Evolutionary conservation across 2,329 filamentous ascomycete species (phyloP).

Genomic region (Trichophyton verrucosum): DNA sequence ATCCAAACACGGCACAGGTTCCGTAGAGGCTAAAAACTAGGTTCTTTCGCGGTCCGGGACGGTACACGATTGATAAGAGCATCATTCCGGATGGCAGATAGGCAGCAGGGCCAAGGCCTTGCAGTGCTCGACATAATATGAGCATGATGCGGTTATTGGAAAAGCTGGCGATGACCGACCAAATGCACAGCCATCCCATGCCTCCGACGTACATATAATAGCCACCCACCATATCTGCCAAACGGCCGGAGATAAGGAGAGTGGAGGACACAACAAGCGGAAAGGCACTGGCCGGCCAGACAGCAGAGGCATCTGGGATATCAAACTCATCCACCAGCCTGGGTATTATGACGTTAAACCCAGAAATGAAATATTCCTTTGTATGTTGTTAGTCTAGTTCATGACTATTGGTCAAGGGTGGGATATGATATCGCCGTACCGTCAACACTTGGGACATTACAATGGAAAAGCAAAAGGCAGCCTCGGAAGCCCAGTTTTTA

Average conservation of each 20-base stretch:
- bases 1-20: slow-evolving; percentile 38
- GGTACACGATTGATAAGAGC: slow-evolving; percentile 51
- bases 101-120: slow-evolving; percentile 61
- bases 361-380: slow-evolving; percentile 63
- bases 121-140: slow-evolving; percentile 59
- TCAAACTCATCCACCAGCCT: slow-evolving; percentile 48
- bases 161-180: slow-evolving; percentile 60
- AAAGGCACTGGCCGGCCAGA: slow-evolving; percentile 43
- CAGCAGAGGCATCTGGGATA: slow-evolving; percentile 53
- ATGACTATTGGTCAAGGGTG: background rate
- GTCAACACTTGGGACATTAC: slow-evolving; percentile 52
- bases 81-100: slow-evolving; percentile 58
- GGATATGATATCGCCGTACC: slow-evolving; percentile 25
- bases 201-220: slow-evolving; percentile 54
- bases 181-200: slow-evolving; percentile 50
- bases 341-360: slow-evolving; percentile 59
- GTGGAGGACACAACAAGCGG: slow-evolving; percentile 39
- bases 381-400: background rate
- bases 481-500: slow-evolving; percentile 41
- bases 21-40: slow-evolving; percentile 51
- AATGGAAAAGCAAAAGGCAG: slow-evolving; percentile 51
- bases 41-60: slow-evolving; percentile 58
- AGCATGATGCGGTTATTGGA: slow-evolving; percentile 56
- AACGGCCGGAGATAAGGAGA: slow-evolving; percentile 42
- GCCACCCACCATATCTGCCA: slow-evolving; percentile 51